Evolutionary conservation across 2,329 filamentous ascomycete species (phyloP), one percentile per base, ranked within the genome.

Genomic region (Pyrenophora graminea): DNA sequence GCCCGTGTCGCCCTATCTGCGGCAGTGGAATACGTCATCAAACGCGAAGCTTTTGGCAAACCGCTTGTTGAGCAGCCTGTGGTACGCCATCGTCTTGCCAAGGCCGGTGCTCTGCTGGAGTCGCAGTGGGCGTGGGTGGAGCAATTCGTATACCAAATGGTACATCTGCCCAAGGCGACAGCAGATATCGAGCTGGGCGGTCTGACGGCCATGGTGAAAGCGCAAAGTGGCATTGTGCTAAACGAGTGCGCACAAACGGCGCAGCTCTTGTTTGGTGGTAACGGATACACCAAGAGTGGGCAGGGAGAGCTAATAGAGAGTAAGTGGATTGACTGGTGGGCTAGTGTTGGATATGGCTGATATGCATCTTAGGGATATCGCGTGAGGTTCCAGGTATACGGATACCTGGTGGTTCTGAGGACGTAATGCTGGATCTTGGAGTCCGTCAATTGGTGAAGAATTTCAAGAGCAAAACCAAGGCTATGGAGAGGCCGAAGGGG

Each of bases 11-110:
- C 83, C 1, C 74, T 88, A 1, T 72, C 77, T 12, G 68, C 82
- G 0, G 85, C 85, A 0, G 82, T 87, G 58, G 80, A 81, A 44
- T 88, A 88, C 62, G 80, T 81, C 19, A 69, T 88, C 56, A 86
- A 85, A 71, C 79, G 85, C 15, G 85, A 88, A 68, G 85, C 85
- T 1, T 89, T 88, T 58, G 83, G 83, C 3, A 86, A 86, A 69
- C 79, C 83, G 0, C 76, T 91, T 8, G 84, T 91, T 73, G 86
- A 90, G 13, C 88, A 91, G 69, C 85, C 87, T 0, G 88, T 91
- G 0, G 87, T 91, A 27, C 76, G 88, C 21, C 85, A 90, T 68
- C 77, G 87, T n/a, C 74, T 91, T 6, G 87, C 88, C 9, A 89
- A 88, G 65, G 82, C 82, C 3, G 88, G 85, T 2, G 85, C 85